phyloP scores from a whole-genome alignment of 1,284 basidiomycete genomes.

The Xerocomus cyaneibrunnescens region DNA sequence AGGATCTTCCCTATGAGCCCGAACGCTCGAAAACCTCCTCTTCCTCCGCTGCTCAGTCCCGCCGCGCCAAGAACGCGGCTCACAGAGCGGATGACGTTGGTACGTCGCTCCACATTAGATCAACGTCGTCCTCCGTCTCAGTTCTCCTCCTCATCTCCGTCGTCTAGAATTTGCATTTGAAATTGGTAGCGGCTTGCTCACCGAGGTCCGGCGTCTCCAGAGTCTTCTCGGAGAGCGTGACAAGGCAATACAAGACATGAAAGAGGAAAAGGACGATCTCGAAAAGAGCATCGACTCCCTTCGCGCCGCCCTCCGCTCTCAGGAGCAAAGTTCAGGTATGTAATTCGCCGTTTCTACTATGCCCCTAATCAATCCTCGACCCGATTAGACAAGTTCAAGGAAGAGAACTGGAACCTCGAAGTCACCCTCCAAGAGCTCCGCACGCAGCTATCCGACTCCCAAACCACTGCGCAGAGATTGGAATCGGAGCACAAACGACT shows the following conservation, averaged over 20 bases:
- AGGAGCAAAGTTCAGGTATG: constrained; percentile 78
- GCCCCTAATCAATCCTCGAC: background rate
- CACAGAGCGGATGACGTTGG: constrained; percentile 83
- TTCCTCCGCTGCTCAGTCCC: constrained; percentile 70
- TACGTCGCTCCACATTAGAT: constrained; percentile 38
- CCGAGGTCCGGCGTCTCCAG: constrained; percentile 87
- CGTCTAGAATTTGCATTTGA: constrained; percentile 89
- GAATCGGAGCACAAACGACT: constrained; percentile 85
- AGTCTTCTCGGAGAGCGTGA: constrained; percentile 85
- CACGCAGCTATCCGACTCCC: constrained; percentile 66
- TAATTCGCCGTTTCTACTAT: constrained; percentile 5
- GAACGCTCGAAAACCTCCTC: constrained; percentile 43
- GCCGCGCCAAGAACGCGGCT: constrained; percentile 82
- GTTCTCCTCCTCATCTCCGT: constrained; percentile 20
- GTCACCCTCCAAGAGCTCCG: constrained; percentile 88
- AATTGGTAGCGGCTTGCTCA: constrained; percentile 87
- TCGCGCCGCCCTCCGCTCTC: constrained; percentile 64
- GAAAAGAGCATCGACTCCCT: constrained; percentile 75
- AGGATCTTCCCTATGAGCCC: constrained; percentile 43
- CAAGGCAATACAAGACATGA: constrained; percentile 83
- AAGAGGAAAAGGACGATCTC: constrained; percentile 84
- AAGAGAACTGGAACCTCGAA: constrained; percentile 99
- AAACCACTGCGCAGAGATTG: constrained; percentile 64
- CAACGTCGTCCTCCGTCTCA: constrained; percentile 6
- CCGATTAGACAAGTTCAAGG: constrained; percentile 78